phyloP scores from a whole-genome alignment of 2,329 filamentous ascomycete genomes.

The Lecanicillium sp. region DNA sequence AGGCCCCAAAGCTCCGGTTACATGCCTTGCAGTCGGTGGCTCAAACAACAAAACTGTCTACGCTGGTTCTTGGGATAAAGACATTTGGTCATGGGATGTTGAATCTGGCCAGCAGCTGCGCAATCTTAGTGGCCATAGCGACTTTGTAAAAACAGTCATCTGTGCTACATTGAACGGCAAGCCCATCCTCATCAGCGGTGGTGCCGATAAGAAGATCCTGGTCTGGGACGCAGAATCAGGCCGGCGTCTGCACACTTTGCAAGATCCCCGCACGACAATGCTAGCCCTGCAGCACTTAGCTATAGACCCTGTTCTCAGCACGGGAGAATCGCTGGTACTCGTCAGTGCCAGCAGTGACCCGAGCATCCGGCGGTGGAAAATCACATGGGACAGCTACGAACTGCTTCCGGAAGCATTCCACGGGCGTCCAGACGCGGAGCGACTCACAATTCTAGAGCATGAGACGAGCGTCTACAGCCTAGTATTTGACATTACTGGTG shows the following conservation, averaged over 20 bases:
- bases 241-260: conserved; percentile 63
- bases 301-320: conserved; percentile 59
- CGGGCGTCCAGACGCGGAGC: conserved; percentile 30
- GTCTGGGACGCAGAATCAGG: conserved; percentile 72
- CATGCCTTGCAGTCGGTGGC: conserved; percentile 62
- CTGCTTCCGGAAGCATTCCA: conserved; percentile 43
- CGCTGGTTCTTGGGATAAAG: conserved; percentile 91
- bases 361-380: conserved; percentile 69
- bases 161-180: conserved; percentile 52
- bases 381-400: conserved; percentile 43
- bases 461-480: conserved; percentile 86
- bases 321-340: conserved; percentile 43
- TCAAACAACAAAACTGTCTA: conserved; percentile 54
- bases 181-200: conserved; percentile 62
- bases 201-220: conserved; percentile 71
- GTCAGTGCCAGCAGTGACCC: conserved; percentile 77
- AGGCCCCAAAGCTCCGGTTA: conserved; percentile 73
- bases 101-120: conserved; percentile 43
- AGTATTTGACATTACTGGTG: conserved; percentile 54
- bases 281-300: conserved; percentile 74
- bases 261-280: conserved; percentile 61
- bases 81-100: conserved; percentile 76
- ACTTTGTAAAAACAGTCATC: conserved; percentile 83
- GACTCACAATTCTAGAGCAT: conserved; percentile 61
- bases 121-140: conserved; percentile 67